phyloP scores from a whole-genome alignment of 768 basidiomycete species.

The Tephrocybe sp. region DNA sequence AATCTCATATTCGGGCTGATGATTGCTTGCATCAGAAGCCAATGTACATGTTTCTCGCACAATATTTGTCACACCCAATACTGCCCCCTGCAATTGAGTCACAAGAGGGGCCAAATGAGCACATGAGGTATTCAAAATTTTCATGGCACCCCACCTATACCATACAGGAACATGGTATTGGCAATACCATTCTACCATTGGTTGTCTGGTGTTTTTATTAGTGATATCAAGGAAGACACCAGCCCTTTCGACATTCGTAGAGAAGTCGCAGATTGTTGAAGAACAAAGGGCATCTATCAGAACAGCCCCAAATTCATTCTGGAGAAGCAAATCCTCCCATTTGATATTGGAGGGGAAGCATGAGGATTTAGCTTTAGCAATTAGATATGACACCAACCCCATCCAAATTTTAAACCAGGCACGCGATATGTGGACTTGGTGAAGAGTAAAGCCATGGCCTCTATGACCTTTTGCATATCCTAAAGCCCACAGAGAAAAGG shows the following conservation, averaged over 20 bases:
- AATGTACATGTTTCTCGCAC: not conserved
- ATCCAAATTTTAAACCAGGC: constrained; percentile 12
- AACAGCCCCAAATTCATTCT: not conserved
- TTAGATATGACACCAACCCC: constrained; percentile 9
- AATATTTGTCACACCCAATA: not conserved
- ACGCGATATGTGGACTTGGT: not conserved
- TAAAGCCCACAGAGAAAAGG: constrained; percentile 7
- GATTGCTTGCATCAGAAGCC: not conserved
- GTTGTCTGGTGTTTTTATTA: not conserved
- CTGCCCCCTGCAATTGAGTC: not conserved
- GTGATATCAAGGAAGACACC: constrained; percentile 6
- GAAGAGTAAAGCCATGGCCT: not conserved
- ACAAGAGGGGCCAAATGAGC: not conserved
- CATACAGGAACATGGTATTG: constrained; percentile 9
- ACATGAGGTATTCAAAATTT: not conserved
- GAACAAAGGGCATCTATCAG: not conserved
- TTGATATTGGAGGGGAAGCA: not conserved
- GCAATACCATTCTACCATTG: not conserved
- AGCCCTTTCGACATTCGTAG: not conserved
- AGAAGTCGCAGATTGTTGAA: constrained; percentile 3
- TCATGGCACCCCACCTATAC: constrained; percentile 8
- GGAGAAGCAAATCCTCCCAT: not conserved
- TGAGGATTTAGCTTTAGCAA: not conserved
- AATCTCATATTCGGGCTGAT: not conserved
- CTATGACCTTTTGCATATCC: not conserved